A percentile compares a stretch with the other conserved stretches of the same genome.
These are phyloP conservation scores for Podaxis carcinomalis DNA, from an alignment of 768 basidiomycete genomes.

Conservation along the genomic window DNA sequence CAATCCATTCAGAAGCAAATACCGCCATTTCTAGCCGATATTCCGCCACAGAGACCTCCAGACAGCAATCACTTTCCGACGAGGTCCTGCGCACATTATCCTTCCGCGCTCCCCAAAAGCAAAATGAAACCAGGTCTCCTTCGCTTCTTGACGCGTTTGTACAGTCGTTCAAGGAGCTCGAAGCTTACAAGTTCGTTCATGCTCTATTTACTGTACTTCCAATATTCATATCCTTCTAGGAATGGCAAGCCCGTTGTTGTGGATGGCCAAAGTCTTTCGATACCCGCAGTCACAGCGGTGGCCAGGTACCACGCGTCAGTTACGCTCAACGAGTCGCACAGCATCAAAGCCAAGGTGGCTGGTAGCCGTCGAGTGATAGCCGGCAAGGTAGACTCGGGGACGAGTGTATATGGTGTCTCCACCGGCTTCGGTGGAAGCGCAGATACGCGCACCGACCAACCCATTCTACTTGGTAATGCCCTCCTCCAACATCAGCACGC, in stretches of 20 bases:
- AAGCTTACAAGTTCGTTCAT: conserved; percentile 52
- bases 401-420: conserved; percentile 80
- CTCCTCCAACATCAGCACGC: conserved; percentile 81
- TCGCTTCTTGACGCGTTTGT: conserved; percentile 54
- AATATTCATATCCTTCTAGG: conserved; percentile 29
- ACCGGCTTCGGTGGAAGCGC: conserved; percentile 88
- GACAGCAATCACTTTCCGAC: background rate
- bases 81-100: conserved; percentile 2
- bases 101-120: background rate
- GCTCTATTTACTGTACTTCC: background rate
- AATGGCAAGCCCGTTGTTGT: conserved; percentile 59
- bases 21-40: background rate
- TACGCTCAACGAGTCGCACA: conserved; percentile 42
- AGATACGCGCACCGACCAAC: conserved; percentile 75
- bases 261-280: conserved; percentile 67
- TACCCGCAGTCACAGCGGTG: conserved; percentile 74
- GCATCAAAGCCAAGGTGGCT: conserved; percentile 48
- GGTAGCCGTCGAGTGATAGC: conserved; percentile 61
- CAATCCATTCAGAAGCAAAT: conserved; percentile 3
- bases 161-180: conserved; percentile 56
- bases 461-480: conserved; percentile 70
- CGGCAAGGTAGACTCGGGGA: conserved; percentile 60
- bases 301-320: conserved; percentile 59
- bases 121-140: conserved; percentile 17
- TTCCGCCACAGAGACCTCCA: background rate